Evolutionary conservation across 306 rosid species (phyloP).

Genomic region (Cucumis sativus): Cucumber_9930_V3 NC_026656.2:3372501-3373000

Average conservation of each 20-base stretch:
- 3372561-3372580: background rate
- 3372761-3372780: background rate
- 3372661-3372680: background rate
- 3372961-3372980: too few relatives aligned
- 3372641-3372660: background rate
- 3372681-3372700: background rate
- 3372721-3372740: background rate
- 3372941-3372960: too few relatives aligned
- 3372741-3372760: background rate
- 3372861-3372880: background rate
- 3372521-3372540: background rate
- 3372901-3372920: background rate
- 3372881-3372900: background rate
- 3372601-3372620: background rate
- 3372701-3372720: background rate
- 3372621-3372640: background rate
- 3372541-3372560: background rate
- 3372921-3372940: too few relatives aligned
- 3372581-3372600: background rate
- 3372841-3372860: background rate
- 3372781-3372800: too few relatives aligned
- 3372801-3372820: background rate
- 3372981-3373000: too few relatives aligned
- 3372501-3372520: background rate
- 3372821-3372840: too few relatives aligned